phyloP scores from a whole-genome alignment of 1,139 yeast species.

The Suhomyces panamericanus region DNA sequence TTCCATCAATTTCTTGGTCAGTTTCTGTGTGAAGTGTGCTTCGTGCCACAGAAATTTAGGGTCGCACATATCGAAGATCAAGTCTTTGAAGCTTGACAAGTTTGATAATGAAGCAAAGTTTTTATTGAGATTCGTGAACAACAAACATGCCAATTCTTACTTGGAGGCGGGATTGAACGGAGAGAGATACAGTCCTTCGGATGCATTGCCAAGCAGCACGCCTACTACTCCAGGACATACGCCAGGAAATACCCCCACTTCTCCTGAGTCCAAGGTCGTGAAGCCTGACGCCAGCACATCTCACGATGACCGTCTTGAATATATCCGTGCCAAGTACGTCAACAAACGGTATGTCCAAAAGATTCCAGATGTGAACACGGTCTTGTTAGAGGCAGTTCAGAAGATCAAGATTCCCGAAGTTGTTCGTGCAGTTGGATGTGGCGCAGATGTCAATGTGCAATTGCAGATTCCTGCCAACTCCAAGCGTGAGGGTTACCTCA shows the following conservation, averaged over 20 bases:
- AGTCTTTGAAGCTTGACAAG: conserved; percentile 51
- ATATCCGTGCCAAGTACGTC: conserved; percentile 53
- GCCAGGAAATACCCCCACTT: conserved; percentile 2
- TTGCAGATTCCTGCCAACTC: conserved; percentile 30
- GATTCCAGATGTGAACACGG: conserved; percentile 27
- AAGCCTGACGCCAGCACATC: conserved; percentile 34
- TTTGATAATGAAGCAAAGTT: conserved; percentile 44
- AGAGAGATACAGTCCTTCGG: not conserved
- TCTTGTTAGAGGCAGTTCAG: conserved; percentile 48
- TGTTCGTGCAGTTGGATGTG: conserved; percentile 48
- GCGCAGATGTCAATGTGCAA: conserved; percentile 47
- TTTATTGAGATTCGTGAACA: conserved; percentile 45
- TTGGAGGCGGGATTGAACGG: conserved; percentile 32
- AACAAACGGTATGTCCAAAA: conserved; percentile 35
- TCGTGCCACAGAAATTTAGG: conserved; percentile 57
- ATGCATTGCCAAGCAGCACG: not conserved
- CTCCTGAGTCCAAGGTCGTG: not conserved
- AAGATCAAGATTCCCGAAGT: conserved; percentile 49
- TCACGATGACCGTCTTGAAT: conserved; percentile 40
- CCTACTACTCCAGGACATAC: not conserved
- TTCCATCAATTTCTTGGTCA: conserved; percentile 69
- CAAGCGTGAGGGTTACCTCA: conserved; percentile 24
- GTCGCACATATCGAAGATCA: conserved; percentile 50
- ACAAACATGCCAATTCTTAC: conserved; percentile 36
- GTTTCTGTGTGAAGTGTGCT: conserved; percentile 82